Conservation (phyloP, 2,329 filamentous ascomycete genomes). For the Apiospora marii region DNA sequence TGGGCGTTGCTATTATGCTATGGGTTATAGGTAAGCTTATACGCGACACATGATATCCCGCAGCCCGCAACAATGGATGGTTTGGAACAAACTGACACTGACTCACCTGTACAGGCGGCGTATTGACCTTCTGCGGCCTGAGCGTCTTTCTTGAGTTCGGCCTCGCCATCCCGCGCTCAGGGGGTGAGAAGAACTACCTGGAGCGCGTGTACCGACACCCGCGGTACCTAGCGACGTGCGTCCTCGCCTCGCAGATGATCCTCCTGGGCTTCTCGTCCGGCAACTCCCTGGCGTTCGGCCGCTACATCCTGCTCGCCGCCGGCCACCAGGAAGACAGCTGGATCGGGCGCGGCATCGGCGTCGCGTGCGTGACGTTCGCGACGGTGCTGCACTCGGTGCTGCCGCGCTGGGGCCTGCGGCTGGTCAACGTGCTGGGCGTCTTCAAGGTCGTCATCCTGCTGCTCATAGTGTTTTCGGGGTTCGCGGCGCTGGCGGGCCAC, state of each 20-base stretch:
- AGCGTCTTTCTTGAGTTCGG: conserved; percentile 71
- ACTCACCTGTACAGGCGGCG: conserved; percentile 44
- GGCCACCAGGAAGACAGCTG: conserved; percentile 59
- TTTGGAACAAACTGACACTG: background rate
- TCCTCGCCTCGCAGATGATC: conserved; percentile 68
- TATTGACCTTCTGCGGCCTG: conserved; percentile 66
- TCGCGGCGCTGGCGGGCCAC: conserved; percentile 61
- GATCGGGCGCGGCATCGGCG: conserved; percentile 63
- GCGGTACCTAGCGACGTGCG: conserved; percentile 64
- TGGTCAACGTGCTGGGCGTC: conserved; percentile 65
- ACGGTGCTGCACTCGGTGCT: conserved; percentile 59
- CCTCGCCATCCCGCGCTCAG: conserved; percentile 66
- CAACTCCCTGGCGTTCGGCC: conserved; percentile 65
- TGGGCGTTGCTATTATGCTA: conserved; percentile 52
- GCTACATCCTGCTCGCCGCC: conserved; percentile 64
- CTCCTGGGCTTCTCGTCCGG: conserved; percentile 67
- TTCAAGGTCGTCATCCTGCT: conserved; percentile 68
- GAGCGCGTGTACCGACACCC: conserved; percentile 68
- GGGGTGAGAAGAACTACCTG: conserved; percentile 73
- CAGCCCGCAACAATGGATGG: too few relatives aligned
- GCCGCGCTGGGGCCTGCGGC: conserved; percentile 65
- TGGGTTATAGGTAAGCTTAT: conserved; percentile 37
- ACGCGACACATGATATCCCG: too few relatives aligned
- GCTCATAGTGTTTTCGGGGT: conserved; percentile 68
- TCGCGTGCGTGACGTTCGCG: conserved; percentile 62